Conservation (phyloP, 225 moss, liverwort and hornwort species). For the Sphagnum tenellum region DNA sequence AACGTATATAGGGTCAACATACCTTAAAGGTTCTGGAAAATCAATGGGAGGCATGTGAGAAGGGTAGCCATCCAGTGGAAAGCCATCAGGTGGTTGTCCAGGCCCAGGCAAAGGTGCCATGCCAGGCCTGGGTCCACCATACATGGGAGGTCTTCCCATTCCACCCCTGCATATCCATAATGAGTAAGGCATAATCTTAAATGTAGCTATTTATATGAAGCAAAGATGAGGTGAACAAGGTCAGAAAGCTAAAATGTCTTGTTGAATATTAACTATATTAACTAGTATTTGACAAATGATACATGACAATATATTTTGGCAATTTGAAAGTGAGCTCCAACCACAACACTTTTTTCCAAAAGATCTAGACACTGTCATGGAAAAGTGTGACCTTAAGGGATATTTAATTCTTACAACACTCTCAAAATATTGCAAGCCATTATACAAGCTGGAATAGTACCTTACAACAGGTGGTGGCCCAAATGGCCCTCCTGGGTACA, state of each 20-base stretch:
- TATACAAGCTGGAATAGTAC: constrained; percentile 17
- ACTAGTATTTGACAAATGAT: too few relatives aligned
- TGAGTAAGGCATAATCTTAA: not conserved
- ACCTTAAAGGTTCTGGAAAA: constrained; percentile 70
- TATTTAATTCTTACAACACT: too few relatives aligned
- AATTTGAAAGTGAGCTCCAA: not conserved
- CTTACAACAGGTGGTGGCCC: constrained; percentile 75
- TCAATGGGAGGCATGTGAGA: constrained; percentile 64
- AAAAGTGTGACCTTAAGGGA: not conserved
- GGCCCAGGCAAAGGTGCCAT: constrained; percentile 46
- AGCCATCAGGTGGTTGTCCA: constrained; percentile 32
- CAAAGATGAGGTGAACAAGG: too few relatives aligned
- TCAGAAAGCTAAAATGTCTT: too few relatives aligned
- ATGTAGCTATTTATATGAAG: too few relatives aligned
- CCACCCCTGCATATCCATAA: constrained; percentile 46
- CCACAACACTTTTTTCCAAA: not conserved
- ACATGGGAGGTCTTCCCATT: constrained; percentile 80
- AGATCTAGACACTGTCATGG: not conserved
- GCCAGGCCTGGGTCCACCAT: constrained; percentile 64
- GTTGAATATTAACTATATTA: too few relatives aligned
- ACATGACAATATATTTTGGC: too few relatives aligned
- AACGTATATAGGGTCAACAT: constrained; percentile 2
- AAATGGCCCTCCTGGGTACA: constrained; percentile 82
- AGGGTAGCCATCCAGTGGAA: constrained; percentile 53
- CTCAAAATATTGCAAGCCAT: too few relatives aligned